Percentiles rank a stretch among this genome's conserved stretches.
These are phyloP conservation scores for Fusarium chuoi DNA, from an alignment of 2,329 filamentous ascomycete species.

Conservation along the genomic window DNA sequence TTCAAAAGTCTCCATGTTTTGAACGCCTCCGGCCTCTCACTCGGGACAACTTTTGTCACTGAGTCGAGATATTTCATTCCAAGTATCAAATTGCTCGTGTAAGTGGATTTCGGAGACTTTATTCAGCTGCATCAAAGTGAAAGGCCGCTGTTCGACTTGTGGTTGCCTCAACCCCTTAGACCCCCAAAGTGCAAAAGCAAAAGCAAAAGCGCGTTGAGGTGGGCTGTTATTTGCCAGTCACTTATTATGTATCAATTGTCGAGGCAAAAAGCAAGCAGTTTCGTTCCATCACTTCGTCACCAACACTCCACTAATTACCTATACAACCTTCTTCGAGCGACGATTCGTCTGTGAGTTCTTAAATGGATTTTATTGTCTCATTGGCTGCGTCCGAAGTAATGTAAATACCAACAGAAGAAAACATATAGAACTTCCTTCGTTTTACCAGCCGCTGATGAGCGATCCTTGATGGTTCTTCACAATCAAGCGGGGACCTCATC, in stretches of 20 bases:
- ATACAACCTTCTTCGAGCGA: neutral
- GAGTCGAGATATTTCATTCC: neutral
- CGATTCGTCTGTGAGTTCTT: neutral
- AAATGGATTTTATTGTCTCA: neutral
- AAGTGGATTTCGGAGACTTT: neutral
- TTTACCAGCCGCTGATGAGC: neutral
- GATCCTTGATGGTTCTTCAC: neutral
- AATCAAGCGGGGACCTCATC: slow-evolving; percentile 2
- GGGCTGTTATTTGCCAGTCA: neutral
- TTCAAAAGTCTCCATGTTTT: slow-evolving; percentile 7
- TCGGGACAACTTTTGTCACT: slow-evolving; percentile 24
- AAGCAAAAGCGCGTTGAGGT: neutral
- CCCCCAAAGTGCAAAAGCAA: neutral
- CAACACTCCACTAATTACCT: neutral
- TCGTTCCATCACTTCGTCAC: neutral
- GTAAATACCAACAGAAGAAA: slow-evolving; percentile 20
- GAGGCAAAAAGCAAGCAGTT: slow-evolving; percentile 18
- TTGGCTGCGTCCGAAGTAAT: neutral
- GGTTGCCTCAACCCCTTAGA: neutral
- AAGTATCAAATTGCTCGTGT: neutral
- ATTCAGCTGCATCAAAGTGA: neutral
- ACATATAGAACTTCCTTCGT: neutral
- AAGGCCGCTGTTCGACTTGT: neutral
- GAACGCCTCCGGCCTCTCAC: slow-evolving; percentile 28
- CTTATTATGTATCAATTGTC: neutral